Percentiles rank a stretch among this genome's conserved stretches.
phyloP scores from a whole-genome alignment of 495 filamentous ascomycete genomes.

The Neurospora sublineolata region DNA sequence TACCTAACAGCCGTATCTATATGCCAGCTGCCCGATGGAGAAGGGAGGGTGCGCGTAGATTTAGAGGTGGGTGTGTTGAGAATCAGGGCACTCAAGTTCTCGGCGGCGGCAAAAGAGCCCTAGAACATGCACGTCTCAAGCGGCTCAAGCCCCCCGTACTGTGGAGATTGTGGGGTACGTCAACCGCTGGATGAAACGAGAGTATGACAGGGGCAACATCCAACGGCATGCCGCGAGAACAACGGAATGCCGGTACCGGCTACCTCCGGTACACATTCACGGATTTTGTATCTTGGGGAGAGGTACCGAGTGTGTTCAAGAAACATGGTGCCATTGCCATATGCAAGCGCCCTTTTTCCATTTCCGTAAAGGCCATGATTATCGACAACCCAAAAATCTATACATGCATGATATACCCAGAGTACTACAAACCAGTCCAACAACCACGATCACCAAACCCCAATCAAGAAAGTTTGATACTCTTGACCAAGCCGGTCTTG shows the following conservation, averaged over 20 bases:
- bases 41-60: no score
- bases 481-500: conserved; percentile 85
- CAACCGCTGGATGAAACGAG: background rate
- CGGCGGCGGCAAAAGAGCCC: background rate
- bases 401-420: background rate
- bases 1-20: no score
- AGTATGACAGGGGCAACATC: background rate
- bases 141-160: background rate
- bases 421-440: background rate
- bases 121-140: background rate
- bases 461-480: conserved; percentile 59
- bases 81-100: background rate
- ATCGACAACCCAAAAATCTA: background rate
- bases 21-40: no score
- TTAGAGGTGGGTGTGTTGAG: no score
- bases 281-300: background rate
- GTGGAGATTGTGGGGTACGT: background rate
- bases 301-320: background rate
- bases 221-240: background rate
- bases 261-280: background rate
- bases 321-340: background rate
- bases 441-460: background rate
- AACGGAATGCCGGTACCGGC: background rate
- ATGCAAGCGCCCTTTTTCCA: background rate
- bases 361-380: background rate